Evolutionary conservation across 768 basidiomycete genomes (phyloP).

Genomic region (Strobilomyces dryophilus): DNA sequence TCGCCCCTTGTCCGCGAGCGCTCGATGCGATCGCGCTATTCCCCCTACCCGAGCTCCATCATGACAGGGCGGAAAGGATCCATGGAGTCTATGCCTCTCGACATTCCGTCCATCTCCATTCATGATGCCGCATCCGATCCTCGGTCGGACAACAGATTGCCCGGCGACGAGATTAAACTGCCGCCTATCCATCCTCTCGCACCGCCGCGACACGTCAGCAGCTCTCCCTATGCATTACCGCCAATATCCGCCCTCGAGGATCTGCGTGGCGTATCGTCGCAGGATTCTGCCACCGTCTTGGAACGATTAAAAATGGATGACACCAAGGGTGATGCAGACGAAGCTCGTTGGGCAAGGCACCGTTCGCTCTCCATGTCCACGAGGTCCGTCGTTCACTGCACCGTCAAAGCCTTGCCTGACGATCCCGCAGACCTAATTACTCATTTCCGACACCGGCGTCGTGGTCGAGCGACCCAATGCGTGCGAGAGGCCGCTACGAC

Average conservation of each 20-base stretch:
- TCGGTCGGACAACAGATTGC: constrained; percentile 19
- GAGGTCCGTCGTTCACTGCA: constrained; percentile 19
- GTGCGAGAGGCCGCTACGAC: constrained; percentile 17
- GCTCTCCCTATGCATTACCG: constrained; percentile 52
- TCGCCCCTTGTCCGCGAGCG: constrained; percentile 24
- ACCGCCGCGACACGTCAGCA: constrained; percentile 24
- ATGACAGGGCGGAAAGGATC: constrained; percentile 24
- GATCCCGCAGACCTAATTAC: constrained; percentile 11
- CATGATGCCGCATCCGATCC: constrained; percentile 29
- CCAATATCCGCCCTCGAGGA: constrained; percentile 70
- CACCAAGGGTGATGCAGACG: constrained; percentile 19
- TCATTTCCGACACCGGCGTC: constrained; percentile 20
- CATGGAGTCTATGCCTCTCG: constrained; percentile 29
- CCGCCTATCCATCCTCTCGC: constrained; percentile 40
- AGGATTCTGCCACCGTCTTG: constrained; percentile 64
- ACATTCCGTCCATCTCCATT: constrained; percentile 34
- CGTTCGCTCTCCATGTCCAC: constrained; percentile 42
- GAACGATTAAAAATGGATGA: constrained; percentile 59
- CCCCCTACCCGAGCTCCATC: constrained; percentile 41
- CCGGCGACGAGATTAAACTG: constrained; percentile 36
- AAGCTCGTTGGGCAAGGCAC: constrained; percentile 36
- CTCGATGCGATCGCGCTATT: constrained; percentile 33
- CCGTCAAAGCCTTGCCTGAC: background rate
- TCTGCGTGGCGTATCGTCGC: constrained; percentile 44
- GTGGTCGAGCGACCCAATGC: constrained; percentile 23